These are phyloP conservation scores for Dalbergia oliveri DNA, from an alignment of 306 rosid species.

Conservation along the genomic window DNA sequence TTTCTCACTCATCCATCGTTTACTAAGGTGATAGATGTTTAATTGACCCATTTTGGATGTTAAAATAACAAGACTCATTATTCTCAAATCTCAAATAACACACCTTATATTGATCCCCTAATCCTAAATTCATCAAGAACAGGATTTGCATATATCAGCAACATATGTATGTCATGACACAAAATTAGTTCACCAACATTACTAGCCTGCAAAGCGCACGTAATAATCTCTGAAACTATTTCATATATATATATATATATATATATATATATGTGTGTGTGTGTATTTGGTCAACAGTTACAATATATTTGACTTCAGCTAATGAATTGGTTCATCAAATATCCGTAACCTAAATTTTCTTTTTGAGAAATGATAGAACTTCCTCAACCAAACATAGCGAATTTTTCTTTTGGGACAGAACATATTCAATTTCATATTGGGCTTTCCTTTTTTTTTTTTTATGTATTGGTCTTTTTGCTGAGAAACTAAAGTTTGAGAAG, in stretches of 20 bases:
- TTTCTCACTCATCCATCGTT: too few relatives aligned
- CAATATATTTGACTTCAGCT: not conserved
- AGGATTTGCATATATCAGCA: not conserved
- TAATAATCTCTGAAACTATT: too few relatives aligned
- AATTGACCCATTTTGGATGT: too few relatives aligned
- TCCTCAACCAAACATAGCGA: not conserved
- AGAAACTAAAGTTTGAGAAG: too few relatives aligned
- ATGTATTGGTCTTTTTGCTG: too few relatives aligned
- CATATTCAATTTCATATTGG: not conserved
- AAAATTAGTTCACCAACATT: not conserved
- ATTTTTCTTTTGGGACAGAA: too few relatives aligned
- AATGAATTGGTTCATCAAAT: slow-evolving; percentile 2
- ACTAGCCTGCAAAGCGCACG: not conserved
- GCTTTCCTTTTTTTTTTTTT: too few relatives aligned
- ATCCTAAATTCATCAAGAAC: not conserved
- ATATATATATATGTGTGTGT: too few relatives aligned
- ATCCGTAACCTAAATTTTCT: not conserved
- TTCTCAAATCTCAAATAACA: slow-evolving; percentile 15
- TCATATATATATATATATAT: too few relatives aligned
- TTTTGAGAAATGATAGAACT: not conserved
- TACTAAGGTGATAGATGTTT: too few relatives aligned
- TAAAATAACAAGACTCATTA: too few relatives aligned
- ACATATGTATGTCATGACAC: not conserved
- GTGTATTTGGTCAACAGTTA: not conserved
- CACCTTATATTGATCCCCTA: not conserved